Base-by-base conservation (phyloP, 306 rosid genomes). In the Leucaena leucocephala region DNA sequence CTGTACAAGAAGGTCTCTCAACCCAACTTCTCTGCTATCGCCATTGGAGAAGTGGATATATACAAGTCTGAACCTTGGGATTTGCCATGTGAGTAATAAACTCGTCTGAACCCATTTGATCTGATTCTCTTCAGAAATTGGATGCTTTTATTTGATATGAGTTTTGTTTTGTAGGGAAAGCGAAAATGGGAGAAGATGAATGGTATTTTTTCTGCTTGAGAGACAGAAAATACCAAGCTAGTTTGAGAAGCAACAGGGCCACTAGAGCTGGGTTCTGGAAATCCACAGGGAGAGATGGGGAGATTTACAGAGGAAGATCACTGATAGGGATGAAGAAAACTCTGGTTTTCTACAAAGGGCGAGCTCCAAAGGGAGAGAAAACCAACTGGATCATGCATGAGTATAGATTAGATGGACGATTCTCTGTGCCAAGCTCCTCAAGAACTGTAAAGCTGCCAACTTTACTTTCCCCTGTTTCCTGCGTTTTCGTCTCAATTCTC, bases 271-370 rank as follows among this genome's bases (percentile, higher is more conserved):
- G 64, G 64, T 58, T 21, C 64, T 58, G 64, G 64, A 58, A 58
- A 14, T 58, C 64, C 64, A 58, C 36, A 58, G 64, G 64, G 36
- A 58, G 10, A 22, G 64, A 58, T 58, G 92, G 80, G 36, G 97
- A 92, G 79, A 92, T 94, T 75, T 89, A 87, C 88, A 92, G 82
- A 78, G 95, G 89, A 3, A 92, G 84, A 86, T 82, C 81, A 13
- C 88, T 89, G 8, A 94, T 94, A 75, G 98, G 98, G 9, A 92
- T 91, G 97, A 92, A 92, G 90, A 94, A 94, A 74, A 94, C 97
- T 62, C 79, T 94, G 67, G 98, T 94, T 75, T 94, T 94, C 82
- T 94, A 94, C 90, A 74, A 34, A 82, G 98, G 98, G 5, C 89
- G 98, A 68, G 98, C 98, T 2, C 98, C 98, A 2, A 94, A 88